Evolutionary conservation across 352 stramenopile species (phyloP), one percentile per base, ranked within the genome.

Genomic region (Phytopythium aichiense): DNA sequence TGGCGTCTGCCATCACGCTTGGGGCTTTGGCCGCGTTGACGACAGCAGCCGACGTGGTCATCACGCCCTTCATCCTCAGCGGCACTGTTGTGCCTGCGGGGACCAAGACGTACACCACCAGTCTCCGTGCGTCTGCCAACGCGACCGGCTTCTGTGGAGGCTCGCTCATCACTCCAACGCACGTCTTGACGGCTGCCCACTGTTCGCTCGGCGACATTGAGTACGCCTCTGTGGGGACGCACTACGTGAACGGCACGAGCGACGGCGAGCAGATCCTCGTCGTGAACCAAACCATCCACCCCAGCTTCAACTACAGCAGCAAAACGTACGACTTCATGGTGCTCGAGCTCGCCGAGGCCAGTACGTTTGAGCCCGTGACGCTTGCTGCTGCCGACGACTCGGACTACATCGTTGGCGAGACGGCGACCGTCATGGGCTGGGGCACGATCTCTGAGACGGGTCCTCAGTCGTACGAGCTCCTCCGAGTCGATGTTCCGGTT

Each of bases 311-410:
- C 20, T 51, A 58, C 38, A n/a, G 51, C 35, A 45, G 57, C 25
- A 71, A 58, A 23, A 64, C 61, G 25, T 73, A 83, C 49, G 85
- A 92, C 61, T 84, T 81, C 59, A 56, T 74, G 31, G 76, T 94
- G 25, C 60, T 92, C 18, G 72, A 77, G 65, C 73, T 83, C n/a
- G 67, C 73, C 43, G 61, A 56, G 7, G 56, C 68, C 6, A 78
- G 67, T 40, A 73, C 66, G 2, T 74, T 68, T 45, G 59, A 61
- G 8, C 74, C 76, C 23, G 76, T 77, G 22, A 65, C 59, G 46
- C 63, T 85, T 20, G 75, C 63, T 2, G 49, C 64, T 22, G 66
- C 58, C 13, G 69, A 73, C n/a, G 67, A 67, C n/a, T 56, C 60
- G 13, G 62, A 72, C 58, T 64, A 70, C 42, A 69, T 70, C 13